These are phyloP conservation scores for Calonectria hawksworthii DNA, from an alignment of 2,329 filamentous ascomycete species.

Conservation along the genomic window DNA sequence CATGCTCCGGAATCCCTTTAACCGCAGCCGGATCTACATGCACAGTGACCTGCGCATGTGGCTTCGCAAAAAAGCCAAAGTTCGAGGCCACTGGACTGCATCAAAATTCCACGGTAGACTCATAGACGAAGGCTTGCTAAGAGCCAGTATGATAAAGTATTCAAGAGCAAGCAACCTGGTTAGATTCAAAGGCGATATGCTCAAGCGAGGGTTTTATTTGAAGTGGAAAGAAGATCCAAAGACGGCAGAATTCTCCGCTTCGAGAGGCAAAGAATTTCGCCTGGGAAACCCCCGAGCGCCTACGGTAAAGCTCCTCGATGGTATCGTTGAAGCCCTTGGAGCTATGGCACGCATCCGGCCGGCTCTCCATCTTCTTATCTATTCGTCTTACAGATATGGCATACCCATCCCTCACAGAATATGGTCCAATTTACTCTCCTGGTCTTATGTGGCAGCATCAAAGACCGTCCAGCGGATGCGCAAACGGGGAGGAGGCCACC, in stretches of 20 bases:
- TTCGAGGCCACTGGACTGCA: constrained; percentile 46
- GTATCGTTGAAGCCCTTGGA: constrained; percentile 79
- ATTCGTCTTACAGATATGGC: constrained; percentile 71
- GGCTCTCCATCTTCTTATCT: constrained; percentile 72
- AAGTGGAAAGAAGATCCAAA: constrained; percentile 34
- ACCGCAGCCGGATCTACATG: constrained; percentile 40
- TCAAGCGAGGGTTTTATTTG: constrained; percentile 49
- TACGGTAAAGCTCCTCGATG: constrained; percentile 69
- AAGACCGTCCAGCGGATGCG: constrained; percentile 56
- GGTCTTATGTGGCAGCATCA: constrained; percentile 71
- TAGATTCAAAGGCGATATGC: constrained; percentile 52
- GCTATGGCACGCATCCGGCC: constrained; percentile 73
- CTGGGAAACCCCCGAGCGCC: constrained; percentile 70
- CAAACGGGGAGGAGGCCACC: constrained; percentile 47
- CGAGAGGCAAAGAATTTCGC: constrained; percentile 56
- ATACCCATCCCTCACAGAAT: constrained; percentile 68
- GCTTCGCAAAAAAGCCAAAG: constrained; percentile 46
- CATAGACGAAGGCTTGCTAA: constrained; percentile 57
- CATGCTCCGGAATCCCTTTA: constrained; percentile 47
- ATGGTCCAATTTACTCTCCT: constrained; percentile 78
- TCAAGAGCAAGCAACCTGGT: constrained; percentile 54
- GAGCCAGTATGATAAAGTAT: constrained; percentile 58
- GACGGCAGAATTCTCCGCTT: constrained; percentile 41
- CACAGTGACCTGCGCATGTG: constrained; percentile 44
- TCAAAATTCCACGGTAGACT: constrained; percentile 44